Evolutionary conservation across 306 rosid species (phyloP), one percentile per base, ranked within the genome.

Genomic region (Pterocarpus santalinus): DNA sequence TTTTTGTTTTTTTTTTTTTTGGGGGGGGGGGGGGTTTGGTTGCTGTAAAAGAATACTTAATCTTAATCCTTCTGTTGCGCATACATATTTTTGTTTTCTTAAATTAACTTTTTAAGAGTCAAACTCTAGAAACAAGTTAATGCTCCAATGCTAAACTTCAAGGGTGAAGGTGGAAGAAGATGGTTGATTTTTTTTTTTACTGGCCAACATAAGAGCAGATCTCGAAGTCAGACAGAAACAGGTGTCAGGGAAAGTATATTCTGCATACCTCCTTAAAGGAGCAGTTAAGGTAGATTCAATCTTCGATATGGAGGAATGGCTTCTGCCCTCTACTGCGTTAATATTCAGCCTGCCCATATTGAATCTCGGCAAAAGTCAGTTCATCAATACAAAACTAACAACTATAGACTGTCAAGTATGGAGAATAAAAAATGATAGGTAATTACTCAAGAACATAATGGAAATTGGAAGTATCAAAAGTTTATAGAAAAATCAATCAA

Each of bases 221-320:
- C 41, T 17, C n/a, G 49, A 47, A 47, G 65, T 62, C 36, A 33
- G 49, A 56, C 28, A 22, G 28, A 82, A 55, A 65, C 39, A 66
- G 16, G 35, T 2, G 28, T 17, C 33, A 11, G 63, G 65, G 16
- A 64, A 65, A 77, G 36, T 46, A 77, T 66, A 56, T 36, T 46
- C 22, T 56, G 77, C 79, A 33, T 88, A 92, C 98, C 97, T 92
- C 80, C 82, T 94, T 52, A 88, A 72, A 80, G 95, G 97, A 80
- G 88, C 94, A 38, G 87, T 73, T 10, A 90, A 81, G 30, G 88
- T 81, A 38, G 91, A 85, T 61, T 88, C 89, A 66, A 72, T 73
- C 57, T 88, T 86, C 85, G 75, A 38, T 13, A 79, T 69, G 62
- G 86, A 77, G 58, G 80, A 85, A 73, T 76, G 84, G 80, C 57